phyloP scores from a whole-genome alignment of 371 early-diverging fungal genomes.

The Gilbertella persicaria region DNA sequence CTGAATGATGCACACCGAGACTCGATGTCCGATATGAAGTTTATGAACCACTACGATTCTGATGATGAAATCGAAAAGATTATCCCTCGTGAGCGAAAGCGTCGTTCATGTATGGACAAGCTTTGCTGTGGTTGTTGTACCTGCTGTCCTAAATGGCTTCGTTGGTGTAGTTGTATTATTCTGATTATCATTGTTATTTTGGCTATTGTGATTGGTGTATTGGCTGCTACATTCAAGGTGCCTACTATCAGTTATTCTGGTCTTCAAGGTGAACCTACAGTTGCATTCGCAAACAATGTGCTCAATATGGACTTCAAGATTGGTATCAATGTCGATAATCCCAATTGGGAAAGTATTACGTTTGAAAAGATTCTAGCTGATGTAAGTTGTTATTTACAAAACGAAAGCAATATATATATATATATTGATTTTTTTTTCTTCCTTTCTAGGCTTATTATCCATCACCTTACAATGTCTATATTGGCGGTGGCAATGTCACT shows the following conservation, averaged over 20 bases:
- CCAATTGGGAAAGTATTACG: slow-evolving; percentile 54
- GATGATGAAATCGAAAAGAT: slow-evolving; percentile 29
- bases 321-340: slow-evolving; percentile 53
- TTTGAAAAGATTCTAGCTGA: slow-evolving; percentile 56
- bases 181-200: slow-evolving; percentile 39
- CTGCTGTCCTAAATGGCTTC: slow-evolving; percentile 50
- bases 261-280: slow-evolving; percentile 28
- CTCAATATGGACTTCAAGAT: slow-evolving; percentile 35
- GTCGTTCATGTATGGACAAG: slow-evolving; percentile 43
- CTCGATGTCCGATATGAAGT: slow-evolving; percentile 23
- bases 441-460: slow-evolving; percentile 59
- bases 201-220: slow-evolving; percentile 44
- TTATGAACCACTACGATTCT: slow-evolving; percentile 25
- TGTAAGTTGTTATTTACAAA: slow-evolving; percentile 39
- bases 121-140: slow-evolving; percentile 54
- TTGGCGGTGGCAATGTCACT: slow-evolving; percentile 53
- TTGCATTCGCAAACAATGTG: slow-evolving; percentile 3
- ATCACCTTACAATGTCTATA: slow-evolving; percentile 32
- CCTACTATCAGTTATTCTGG: slow-evolving; percentile 42
- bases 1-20: slow-evolving; percentile 7
- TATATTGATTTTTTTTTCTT: not conserved
- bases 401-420: not conserved
- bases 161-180: slow-evolving; percentile 43
- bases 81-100: slow-evolving; percentile 22
- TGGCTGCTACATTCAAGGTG: slow-evolving; percentile 45